A percentile compares a stretch with the other conserved stretches of the same genome.
phyloP scores from a whole-genome alignment of 2,329 filamentous ascomycete genomes.

The Amauroascus verrucosus region DNA sequence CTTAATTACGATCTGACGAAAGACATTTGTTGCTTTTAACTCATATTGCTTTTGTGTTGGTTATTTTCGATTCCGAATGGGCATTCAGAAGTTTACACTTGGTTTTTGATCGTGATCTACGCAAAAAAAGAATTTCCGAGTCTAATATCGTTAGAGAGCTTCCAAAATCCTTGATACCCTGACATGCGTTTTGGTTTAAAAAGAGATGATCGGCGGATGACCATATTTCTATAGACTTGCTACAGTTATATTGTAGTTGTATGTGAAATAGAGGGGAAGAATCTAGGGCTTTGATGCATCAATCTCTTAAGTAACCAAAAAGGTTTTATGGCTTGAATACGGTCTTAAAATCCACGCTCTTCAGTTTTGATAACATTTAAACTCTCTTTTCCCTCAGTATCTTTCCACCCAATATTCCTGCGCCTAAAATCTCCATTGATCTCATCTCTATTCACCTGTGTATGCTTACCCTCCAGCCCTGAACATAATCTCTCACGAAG shows the following conservation, averaged over 20 bases:
- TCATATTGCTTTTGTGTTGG: background rate
- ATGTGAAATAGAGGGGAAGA: too few species aligned
- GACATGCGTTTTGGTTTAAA: background rate
- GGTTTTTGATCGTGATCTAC: background rate
- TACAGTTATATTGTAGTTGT: too few species aligned
- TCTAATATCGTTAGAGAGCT: background rate
- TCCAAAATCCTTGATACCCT: background rate
- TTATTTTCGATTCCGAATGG: background rate
- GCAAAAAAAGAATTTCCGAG: background rate
- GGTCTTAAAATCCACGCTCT: too few species aligned
- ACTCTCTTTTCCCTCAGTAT: too few species aligned
- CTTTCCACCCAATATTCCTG: too few species aligned
- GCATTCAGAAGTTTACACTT: background rate
- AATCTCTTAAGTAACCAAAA: too few species aligned
- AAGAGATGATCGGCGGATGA: background rate
- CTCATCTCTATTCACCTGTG: background rate
- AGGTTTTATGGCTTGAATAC: too few species aligned
- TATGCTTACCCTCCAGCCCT: too few species aligned
- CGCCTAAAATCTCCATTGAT: background rate
- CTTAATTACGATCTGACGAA: background rate
- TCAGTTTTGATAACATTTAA: too few species aligned
- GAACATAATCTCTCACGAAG: background rate
- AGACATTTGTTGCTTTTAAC: background rate
- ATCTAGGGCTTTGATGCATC: too few species aligned
- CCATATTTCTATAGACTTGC: too few species aligned